Evolutionary conservation across 108 stramenopile genomes (phyloP).

Genomic region (Cyclostephanos invisitatus): DNA sequence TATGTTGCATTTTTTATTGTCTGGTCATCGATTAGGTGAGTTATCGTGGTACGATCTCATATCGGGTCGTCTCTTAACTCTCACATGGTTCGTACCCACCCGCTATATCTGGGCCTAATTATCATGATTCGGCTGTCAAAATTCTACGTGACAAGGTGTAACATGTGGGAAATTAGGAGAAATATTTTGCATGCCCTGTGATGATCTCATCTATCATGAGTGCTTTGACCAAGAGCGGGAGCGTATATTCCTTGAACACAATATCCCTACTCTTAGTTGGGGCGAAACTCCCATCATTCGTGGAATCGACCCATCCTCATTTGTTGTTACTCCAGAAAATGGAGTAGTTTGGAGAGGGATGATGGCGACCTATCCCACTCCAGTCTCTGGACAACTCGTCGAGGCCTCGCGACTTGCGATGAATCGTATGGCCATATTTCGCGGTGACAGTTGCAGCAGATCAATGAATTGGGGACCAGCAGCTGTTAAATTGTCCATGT

Average conservation of each 20-base stretch:
- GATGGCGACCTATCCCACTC: slow-evolving; percentile 66
- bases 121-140: slow-evolving; percentile 15
- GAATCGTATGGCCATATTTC: slow-evolving; percentile 46
- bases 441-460: slow-evolving; percentile 28
- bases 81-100: not conserved
- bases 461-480: slow-evolving; percentile 24
- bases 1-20: slow-evolving; percentile 60
- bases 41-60: not conserved
- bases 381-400: slow-evolving; percentile 62
- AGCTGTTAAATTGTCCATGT: slow-evolving; percentile 29
- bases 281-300: slow-evolving; percentile 57
- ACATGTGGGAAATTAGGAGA: slow-evolving; percentile 65
- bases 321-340: slow-evolving; percentile 59
- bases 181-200: slow-evolving; percentile 75
- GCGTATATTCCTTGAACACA: slow-evolving; percentile 55
- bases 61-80: not conserved
- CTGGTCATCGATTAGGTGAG: slow-evolving; percentile 73
- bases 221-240: slow-evolving; percentile 77
- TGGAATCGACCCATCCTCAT: slow-evolving; percentile 74
- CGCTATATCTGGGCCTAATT: not conserved
- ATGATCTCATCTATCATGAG: slow-evolving; percentile 69
- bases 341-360: slow-evolving; percentile 79
- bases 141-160: slow-evolving; percentile 37
- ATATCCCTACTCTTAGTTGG: slow-evolving; percentile 65
- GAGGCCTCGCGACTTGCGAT: slow-evolving; percentile 49